Base-by-base conservation (phyloP, 2,329 filamentous ascomycete genomes). In the Botrytis deweyae region DNA sequence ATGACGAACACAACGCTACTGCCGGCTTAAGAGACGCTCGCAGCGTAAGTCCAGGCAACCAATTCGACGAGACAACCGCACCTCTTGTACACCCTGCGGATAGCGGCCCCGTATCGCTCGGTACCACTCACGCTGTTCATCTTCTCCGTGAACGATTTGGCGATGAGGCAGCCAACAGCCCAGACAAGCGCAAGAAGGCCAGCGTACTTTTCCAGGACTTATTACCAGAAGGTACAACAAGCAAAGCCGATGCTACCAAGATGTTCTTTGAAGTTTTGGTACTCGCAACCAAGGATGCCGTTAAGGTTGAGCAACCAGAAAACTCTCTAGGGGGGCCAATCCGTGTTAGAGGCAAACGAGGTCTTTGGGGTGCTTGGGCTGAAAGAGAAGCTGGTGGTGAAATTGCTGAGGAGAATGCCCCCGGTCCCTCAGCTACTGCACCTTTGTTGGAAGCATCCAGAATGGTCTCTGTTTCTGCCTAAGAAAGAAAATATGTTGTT, bases 181-280 rank as follows among this genome's bases (percentile, higher is more conserved):
- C 91, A 4, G 89, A 90, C 73, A 91, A 92, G 83, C 90, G 94
- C 79, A 92, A 91, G 82, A 92, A 92, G 82, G 88, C 87, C 38
- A 89, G 89, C 20, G 94, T 97, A 4, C 87, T 97, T 4, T 98
- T 99, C 86, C 95, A 98, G 80, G 92, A 97, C 74, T 87, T 99
- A 66, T 88, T 98, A 49, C 96, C 96, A 0, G 93, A 97, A 83
- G 85, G 87, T 76, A 89, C 88, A 75, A 95, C 95, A 0, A 94
- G 88, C 77, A 93, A 93, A 82, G 92, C 92, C 14, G 96, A 98
- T 79, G 96, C 96, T 0, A 99, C 96, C 62, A 98, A 98, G 87
- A 98, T 99, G 94, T 99, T 99, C 85, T 99, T 99, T 80, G 96
- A 99, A 84, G 92, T 96, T 72, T 87, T 99, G 38, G 96, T 99